Evolutionary conservation across 2,329 filamentous ascomycete species (phyloP).

Genomic region (Cladosporium sp.): DNA sequence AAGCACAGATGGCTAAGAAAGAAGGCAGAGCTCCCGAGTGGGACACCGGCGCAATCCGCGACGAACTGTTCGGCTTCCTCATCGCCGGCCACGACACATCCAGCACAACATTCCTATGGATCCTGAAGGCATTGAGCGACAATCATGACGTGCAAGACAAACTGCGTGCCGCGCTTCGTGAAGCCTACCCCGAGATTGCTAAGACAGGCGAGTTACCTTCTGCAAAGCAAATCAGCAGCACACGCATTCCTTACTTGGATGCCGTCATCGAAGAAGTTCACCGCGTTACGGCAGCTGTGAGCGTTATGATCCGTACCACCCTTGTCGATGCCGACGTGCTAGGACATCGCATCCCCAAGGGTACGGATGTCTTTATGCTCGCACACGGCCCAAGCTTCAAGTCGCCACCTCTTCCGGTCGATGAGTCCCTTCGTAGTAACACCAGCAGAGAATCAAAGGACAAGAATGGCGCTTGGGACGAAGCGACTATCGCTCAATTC

Average conservation of each 20-base stretch:
- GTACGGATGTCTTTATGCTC: conserved; percentile 33
- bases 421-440: conserved; percentile 29
- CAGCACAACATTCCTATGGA: conserved; percentile 39
- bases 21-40: conserved; percentile 26
- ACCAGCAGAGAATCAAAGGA: conserved; percentile 26
- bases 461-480: conserved; percentile 26
- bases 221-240: neutral
- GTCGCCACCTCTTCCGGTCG: conserved; percentile 22
- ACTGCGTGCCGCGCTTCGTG: conserved; percentile 30
- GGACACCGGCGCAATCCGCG: conserved; percentile 21
- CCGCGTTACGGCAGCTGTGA: conserved; percentile 30
- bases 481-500: conserved; percentile 30
- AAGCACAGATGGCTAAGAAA: conserved; percentile 33
- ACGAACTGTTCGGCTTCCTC: conserved; percentile 33
- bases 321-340: conserved; percentile 38
- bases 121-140: conserved; percentile 36
- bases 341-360: conserved; percentile 38
- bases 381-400: conserved; percentile 20
- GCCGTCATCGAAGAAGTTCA: conserved; percentile 40
- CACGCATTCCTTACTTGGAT: conserved; percentile 37
- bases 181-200: conserved; percentile 24
- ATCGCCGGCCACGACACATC: conserved; percentile 47
- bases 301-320: conserved; percentile 28
- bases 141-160: conserved; percentile 33
- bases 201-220: neutral